Evolutionary conservation across 192 early-diverging fungal species (phyloP), one percentile per base, ranked within the genome.

Genomic region (Neocallimastix lanati): DNA sequence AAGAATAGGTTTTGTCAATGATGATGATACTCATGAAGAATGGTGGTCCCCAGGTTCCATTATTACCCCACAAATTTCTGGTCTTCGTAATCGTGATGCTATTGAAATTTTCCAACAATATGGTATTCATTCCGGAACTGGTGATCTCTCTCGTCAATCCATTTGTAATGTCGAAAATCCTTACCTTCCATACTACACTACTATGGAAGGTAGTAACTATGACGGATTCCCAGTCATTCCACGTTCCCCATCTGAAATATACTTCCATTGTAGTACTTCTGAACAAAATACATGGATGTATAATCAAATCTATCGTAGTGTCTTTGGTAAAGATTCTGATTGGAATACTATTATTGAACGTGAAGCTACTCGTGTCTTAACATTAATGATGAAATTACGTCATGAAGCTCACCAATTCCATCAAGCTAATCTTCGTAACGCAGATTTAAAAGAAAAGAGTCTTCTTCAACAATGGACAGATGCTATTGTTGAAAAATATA

Each of bases 161-260:
- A 3, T 50, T 21, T 50, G 40, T 21, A 50, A 50, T 21, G 12
- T 21, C 21, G 40, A 50, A 50, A 50, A 50, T 50, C 40, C 40
- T 4, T 50, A 50, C 21, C n/a, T n/a, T n/a, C n/a, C n/a, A n/a
- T n/a, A n/a, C n/a, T n/a, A n/a, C n/a, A n/a, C n/a, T n/a, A n/a
- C 40, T 50, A 78, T 15, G 25, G 86, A 29, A 27, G 38, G 58
- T 28, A 77, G 80, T 35, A 88, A 88, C 79, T 88, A 84, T 76
- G 84, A 35, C 27, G 85, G 85, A 13, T 85, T 78, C 79, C 85
- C 77, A 18, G 80, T 88, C 30, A 83, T 86, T 28, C 85, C 85
- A 13, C 84, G 85, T 28, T 81, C 76, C 28, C 78, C 84, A 18
- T 78, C 79, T 16, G 40, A 50, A 50, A 50, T 50, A 4, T 50